These are phyloP conservation scores for Starmerella riodocensis DNA, from an alignment of 805 yeast species.

Conservation along the genomic window DNA sequence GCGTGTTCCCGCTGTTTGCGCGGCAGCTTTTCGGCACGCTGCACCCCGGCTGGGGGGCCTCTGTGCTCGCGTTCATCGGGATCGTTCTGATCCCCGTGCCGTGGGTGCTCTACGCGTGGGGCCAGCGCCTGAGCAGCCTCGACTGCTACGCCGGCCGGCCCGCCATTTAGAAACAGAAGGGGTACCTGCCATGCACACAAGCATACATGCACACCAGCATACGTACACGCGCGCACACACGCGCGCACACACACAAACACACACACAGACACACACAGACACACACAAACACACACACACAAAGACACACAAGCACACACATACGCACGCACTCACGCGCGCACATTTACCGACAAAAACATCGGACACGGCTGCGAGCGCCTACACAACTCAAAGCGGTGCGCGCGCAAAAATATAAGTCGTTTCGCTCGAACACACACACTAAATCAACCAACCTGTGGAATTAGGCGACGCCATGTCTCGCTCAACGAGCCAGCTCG, in stretches of 20 bases:
- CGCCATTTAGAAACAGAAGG: background rate
- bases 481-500: too few relatives aligned
- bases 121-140: too few relatives aligned
- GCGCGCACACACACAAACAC: background rate
- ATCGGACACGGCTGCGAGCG: too few relatives aligned
- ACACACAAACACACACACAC: background rate
- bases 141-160: too few relatives aligned
- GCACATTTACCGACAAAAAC: too few relatives aligned
- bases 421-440: too few relatives aligned
- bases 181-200: background rate
- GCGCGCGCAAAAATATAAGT: too few relatives aligned
- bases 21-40: slow-evolving; percentile 39
- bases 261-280: background rate
- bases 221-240: too few relatives aligned
- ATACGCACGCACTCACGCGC: too few relatives aligned
- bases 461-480: too few relatives aligned
- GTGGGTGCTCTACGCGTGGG: slow-evolving; percentile 38
- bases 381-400: too few relatives aligned
- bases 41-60: slow-evolving; percentile 44
- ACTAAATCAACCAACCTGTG: too few relatives aligned
- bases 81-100: slow-evolving; percentile 38
- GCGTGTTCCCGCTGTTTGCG: slow-evolving; percentile 55
- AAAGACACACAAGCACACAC: background rate
- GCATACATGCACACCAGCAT: background rate
- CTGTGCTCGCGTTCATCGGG: slow-evolving; percentile 36